Evolutionary conservation across 2,329 filamentous ascomycete genomes (phyloP).

Genomic region (Aspergillus pseudoviridinutans): DNA sequence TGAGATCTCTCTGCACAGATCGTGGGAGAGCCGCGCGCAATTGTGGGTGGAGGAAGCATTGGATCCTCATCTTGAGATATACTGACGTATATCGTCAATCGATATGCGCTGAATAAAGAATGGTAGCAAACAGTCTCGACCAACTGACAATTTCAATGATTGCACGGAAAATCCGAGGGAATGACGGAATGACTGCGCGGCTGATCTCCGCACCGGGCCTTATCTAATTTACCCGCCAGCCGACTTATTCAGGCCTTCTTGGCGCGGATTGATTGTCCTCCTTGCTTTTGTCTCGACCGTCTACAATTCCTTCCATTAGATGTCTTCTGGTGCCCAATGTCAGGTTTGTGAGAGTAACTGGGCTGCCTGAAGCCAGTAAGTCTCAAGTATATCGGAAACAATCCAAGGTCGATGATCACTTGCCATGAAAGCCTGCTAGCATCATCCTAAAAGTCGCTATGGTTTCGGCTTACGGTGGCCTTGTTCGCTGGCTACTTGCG

Average conservation of each 20-base stretch:
- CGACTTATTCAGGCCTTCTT: neutral
- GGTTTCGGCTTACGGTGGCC: slow-evolving; percentile 26
- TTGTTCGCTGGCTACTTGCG: slow-evolving; percentile 21
- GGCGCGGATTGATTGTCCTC: neutral
- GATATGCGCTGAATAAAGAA: neutral
- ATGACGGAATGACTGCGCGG: neutral
- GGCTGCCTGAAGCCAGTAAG: neutral
- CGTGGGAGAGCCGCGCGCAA: slow-evolving; percentile 25
- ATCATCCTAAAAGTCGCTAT: slow-evolving; percentile 14
- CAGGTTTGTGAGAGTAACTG: neutral
- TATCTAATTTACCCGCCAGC: neutral
- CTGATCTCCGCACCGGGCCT: neutral
- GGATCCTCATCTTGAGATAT: slow-evolving; percentile 16
- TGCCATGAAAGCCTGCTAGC: neutral
- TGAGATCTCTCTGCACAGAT: slow-evolving; percentile 23
- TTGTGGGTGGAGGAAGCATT: slow-evolving; percentile 28
- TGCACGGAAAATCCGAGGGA: neutral
- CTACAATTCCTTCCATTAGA: neutral
- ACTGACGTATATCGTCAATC: neutral
- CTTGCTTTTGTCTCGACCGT: neutral
- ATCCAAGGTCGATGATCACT: neutral
- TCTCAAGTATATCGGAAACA: neutral
- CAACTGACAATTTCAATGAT: neutral
- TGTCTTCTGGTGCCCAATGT: neutral
- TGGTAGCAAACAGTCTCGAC: neutral